Conservation (phyloP, 179 eudicot species). For the Silene noctiflora region DNA sequence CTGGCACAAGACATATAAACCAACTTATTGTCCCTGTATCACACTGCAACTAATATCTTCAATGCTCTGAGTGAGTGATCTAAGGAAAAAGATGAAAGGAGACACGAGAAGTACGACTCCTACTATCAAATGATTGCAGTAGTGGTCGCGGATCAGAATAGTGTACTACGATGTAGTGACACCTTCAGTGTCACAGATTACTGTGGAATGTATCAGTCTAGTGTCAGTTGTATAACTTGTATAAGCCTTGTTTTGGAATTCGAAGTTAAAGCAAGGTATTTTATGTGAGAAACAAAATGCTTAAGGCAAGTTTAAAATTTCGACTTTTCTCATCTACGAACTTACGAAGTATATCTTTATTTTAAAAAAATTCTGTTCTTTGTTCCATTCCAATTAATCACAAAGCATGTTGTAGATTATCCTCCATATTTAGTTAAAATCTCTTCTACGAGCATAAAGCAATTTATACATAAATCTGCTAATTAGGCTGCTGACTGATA, state of each 20-base stretch:
- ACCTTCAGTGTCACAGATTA: no score
- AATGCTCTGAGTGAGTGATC: neutral
- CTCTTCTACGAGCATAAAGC: neutral
- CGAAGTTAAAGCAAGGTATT: neutral
- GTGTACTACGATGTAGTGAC: no score
- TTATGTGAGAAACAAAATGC: neutral
- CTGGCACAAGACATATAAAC: conserved; percentile 43
- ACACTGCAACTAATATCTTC: neutral
- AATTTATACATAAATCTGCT: neutral
- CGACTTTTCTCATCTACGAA: neutral
- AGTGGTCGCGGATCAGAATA: no score
- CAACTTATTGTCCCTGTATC: conserved; percentile 10
- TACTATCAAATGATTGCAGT: neutral
- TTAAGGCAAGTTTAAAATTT: neutral
- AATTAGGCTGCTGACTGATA: neutral
- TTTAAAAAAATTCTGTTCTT: neutral
- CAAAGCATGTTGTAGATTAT: neutral
- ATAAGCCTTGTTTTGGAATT: neutral
- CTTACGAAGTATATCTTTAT: no score
- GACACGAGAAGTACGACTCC: neutral
- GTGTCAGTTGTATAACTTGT: no score
- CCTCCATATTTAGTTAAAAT: neutral
- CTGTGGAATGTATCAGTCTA: no score
- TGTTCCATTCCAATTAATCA: neutral
- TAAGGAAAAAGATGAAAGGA: neutral